Evolutionary conservation across 441 rosid species (phyloP), one percentile per base, ranked within the genome.

Genomic region (Erodium texanum): DNA sequence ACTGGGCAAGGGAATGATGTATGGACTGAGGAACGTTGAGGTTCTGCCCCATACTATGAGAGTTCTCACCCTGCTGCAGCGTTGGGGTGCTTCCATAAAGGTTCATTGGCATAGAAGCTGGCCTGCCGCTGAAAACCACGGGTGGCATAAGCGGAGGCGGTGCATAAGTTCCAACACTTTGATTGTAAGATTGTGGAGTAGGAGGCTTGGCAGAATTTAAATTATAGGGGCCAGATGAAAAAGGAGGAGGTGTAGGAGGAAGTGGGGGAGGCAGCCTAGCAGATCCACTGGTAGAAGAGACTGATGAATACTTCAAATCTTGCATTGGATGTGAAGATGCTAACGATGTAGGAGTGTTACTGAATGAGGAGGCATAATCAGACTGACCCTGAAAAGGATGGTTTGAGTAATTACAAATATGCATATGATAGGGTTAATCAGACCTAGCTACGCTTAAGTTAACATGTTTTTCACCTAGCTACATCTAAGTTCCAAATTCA

Each of bases 241-340:
- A 87, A 12, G 96, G 98, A 66, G 94, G 90, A 22, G 89, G 87
- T 23, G 89, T 84, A 56, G 92, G 90, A 71, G 96, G 97, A 75
- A 85, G 92, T 9, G 96, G 96, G 14, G 92, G 90, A 74, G 83
- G 84, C 76, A 85, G 89, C 83, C 96, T 82, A 50, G 82, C 75
- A 74, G 92, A 84, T 78, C 92, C 88, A 79, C 89, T 76, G 8
- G 91, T 84, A 61, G 93, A 87, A 68, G 84, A 80, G 69, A 72
- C 59, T n/a, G 82, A 76, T 59, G 80, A 45, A 73, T 77, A 79
- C 80, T 83, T 83, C 63, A 83, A 71, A 73, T 83, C 86, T 73
- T 75, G 67, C 56, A 71, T 15, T 3, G 72, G 70, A 75, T 36
- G 67, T 61, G 82, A 76, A 65, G 84, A 65, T 36, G 82, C 71